Evolutionary conservation across 257 asterid species (phyloP).

Genomic region (Solanum sitiens): DNA sequence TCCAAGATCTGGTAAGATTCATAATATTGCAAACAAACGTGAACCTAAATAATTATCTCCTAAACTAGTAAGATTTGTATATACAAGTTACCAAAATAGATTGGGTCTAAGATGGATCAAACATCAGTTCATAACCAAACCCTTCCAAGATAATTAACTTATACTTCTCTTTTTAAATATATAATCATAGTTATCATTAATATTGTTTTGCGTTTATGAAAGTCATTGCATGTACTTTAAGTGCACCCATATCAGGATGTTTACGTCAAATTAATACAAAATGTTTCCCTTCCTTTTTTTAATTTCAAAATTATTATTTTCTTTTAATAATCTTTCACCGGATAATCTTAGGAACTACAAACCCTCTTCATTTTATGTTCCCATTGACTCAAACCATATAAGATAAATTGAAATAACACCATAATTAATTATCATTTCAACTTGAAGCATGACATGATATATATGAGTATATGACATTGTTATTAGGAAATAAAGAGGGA

Average conservation of each 20-base stretch:
- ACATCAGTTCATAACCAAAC: neutral
- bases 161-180: neutral
- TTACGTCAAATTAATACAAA: neutral
- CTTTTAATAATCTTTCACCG: neutral
- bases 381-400: neutral
- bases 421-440: neutral
- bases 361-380: neutral
- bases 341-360: neutral
- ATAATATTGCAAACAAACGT: neutral
- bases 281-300: neutral
- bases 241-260: neutral
- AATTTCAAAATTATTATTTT: neutral
- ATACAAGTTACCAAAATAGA: neutral
- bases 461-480: neutral
- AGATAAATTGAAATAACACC: neutral
- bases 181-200: neutral
- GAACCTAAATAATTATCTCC: neutral
- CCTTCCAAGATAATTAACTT: neutral
- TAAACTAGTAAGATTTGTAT: too few relatives aligned
- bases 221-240: neutral
- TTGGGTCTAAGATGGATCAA: neutral
- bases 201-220: neutral
- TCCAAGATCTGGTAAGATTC: too few relatives aligned
- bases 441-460: neutral
- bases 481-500: neutral